Conservation (phyloP, 2,329 filamentous ascomycete species). For the Cadophora gregata region DNA sequence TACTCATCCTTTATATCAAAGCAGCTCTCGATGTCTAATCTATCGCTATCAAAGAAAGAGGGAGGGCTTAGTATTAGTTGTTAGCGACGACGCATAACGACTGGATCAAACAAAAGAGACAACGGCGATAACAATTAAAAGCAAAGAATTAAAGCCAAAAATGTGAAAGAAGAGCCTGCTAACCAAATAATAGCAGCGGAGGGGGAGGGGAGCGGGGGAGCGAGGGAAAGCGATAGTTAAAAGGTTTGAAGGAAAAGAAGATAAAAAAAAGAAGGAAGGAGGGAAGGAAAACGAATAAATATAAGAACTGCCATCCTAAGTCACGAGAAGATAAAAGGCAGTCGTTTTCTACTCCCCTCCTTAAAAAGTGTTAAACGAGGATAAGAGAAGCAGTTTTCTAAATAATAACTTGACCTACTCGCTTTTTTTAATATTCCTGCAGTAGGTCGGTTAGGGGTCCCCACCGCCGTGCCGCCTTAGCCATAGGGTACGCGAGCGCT, state of each 20-base stretch:
- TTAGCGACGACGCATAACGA: slow-evolving; percentile 28
- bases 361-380: slow-evolving; percentile 23
- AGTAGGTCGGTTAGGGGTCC: slow-evolving; percentile 18
- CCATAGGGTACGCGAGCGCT: slow-evolving; percentile 32
- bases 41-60: slow-evolving; percentile 30
- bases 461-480: slow-evolving; percentile 33
- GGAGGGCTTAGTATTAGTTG: slow-evolving; percentile 32
- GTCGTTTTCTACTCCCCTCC: slow-evolving; percentile 27
- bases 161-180: slow-evolving; percentile 18
- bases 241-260: slow-evolving; percentile 30
- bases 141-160: slow-evolving; percentile 22
- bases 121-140: slow-evolving; percentile 19
- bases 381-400: slow-evolving; percentile 27
- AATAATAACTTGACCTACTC: slow-evolving; percentile 31
- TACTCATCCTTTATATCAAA: slow-evolving; percentile 33
- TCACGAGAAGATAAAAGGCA: slow-evolving; percentile 25
- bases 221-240: slow-evolving; percentile 27
- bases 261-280: slow-evolving; percentile 23
- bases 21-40: slow-evolving; percentile 36
- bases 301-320: slow-evolving; percentile 31
- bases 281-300: slow-evolving; percentile 27
- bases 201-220: slow-evolving; percentile 23
- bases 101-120: slow-evolving; percentile 14
- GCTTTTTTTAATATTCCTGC: slow-evolving; percentile 19
- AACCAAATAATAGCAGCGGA: slow-evolving; percentile 25